Conservation (phyloP, 768 basidiomycete genomes). For the Amanita subjunquillea region DNA sequence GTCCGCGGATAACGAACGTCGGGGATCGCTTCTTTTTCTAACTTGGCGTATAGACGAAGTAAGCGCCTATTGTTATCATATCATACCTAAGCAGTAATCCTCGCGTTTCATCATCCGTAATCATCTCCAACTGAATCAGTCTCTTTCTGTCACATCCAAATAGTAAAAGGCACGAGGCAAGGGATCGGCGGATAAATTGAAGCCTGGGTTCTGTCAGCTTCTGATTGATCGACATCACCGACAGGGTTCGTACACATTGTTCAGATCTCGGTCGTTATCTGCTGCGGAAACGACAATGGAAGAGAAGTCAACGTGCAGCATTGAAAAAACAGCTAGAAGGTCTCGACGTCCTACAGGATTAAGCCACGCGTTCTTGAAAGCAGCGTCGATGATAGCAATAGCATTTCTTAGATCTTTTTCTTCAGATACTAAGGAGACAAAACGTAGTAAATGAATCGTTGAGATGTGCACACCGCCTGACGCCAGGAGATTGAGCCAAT, state of each 20-base stretch:
- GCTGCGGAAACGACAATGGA: conserved; percentile 27
- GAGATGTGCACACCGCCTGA: conserved; percentile 60
- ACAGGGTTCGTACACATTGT: conserved; percentile 24
- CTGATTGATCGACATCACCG: background rate
- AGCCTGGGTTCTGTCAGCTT: conserved; percentile 16
- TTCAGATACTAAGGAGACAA: conserved; percentile 28
- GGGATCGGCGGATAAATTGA: conserved; percentile 48
- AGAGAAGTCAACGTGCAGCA: conserved; percentile 26
- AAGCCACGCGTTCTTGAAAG: conserved; percentile 51
- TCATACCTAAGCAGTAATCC: conserved; percentile 49
- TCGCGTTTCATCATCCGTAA: conserved; percentile 36
- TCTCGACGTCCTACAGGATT: conserved; percentile 48
- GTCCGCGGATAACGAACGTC: conserved; percentile 34
- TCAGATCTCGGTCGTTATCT: conserved; percentile 15
- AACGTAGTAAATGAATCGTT: conserved; percentile 34
- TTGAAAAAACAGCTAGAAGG: conserved; percentile 38
- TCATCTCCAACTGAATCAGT: conserved; percentile 33
- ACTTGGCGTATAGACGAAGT: background rate
- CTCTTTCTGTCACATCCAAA: conserved; percentile 54
- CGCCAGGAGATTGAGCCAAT: conserved; percentile 53
- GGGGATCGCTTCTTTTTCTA: conserved; percentile 39
- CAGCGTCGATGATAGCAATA: conserved; percentile 39
- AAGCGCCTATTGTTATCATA: background rate
- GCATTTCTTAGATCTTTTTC: conserved; percentile 30
- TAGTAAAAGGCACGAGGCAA: conserved; percentile 50